phyloP scores from a whole-genome alignment of 176 grass and related monocot genomes.

The Dendrocalamus sinicus region DNA sequence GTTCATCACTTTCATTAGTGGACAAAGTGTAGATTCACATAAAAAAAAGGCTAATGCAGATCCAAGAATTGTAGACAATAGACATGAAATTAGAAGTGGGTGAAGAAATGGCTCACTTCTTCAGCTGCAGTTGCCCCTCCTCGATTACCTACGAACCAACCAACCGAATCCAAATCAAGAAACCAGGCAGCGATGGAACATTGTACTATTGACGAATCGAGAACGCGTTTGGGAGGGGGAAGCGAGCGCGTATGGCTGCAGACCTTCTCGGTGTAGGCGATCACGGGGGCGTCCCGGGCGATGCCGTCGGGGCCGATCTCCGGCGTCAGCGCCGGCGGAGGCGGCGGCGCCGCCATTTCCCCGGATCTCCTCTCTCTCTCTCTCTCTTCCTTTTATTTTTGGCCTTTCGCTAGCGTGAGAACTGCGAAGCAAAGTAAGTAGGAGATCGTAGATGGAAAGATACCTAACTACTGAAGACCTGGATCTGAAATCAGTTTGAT shows the following conservation, averaged over 20 bases:
- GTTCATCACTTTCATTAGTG: not conserved
- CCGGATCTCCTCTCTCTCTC: slow-evolving; percentile 20
- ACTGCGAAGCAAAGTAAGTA: not conserved
- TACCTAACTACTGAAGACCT: not conserved
- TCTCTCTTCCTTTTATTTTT: not conserved
- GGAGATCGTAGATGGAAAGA: not conserved
- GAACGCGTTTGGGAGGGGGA: slow-evolving; percentile 2
- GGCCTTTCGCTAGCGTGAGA: not conserved
- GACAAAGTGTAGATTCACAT: not conserved
- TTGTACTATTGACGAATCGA: not conserved
- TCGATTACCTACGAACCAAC: slow-evolving; percentile 62
- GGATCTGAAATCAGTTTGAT: not conserved
- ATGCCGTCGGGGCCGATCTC: slow-evolving; percentile 95
- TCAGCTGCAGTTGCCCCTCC: slow-evolving; percentile 91
- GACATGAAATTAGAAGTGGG: slow-evolving; percentile 17
- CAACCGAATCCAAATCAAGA: slow-evolving; percentile 25
- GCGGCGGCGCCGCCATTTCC: slow-evolving; percentile 52
- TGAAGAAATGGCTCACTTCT: slow-evolving; percentile 62
- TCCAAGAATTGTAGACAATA: slow-evolving; percentile 23
- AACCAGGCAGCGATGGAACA: slow-evolving; percentile 22
- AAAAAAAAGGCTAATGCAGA: slow-evolving; percentile 16
- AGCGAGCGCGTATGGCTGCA: not conserved
- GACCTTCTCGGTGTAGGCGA: slow-evolving; percentile 98
- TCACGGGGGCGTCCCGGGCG: slow-evolving; percentile 67
- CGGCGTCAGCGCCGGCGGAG: slow-evolving; percentile 40